Conservation (phyloP, 1,139 yeast genomes). For the Candida anutae region DNA sequence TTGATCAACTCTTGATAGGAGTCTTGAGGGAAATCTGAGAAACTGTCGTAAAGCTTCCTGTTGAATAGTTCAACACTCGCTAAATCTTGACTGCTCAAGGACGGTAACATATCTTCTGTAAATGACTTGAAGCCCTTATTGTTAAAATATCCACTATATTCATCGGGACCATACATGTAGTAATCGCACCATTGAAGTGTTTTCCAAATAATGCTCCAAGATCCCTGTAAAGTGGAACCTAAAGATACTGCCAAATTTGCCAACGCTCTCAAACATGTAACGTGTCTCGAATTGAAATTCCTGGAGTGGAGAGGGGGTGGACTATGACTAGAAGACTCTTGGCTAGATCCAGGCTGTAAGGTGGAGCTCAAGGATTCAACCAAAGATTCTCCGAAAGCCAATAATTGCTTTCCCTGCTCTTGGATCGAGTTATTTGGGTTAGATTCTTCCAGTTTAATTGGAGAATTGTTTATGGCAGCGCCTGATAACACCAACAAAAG, state of each 20-base stretch:
- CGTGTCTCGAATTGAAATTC: constrained; percentile 52
- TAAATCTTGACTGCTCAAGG: constrained; percentile 36
- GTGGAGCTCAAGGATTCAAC: constrained; percentile 51
- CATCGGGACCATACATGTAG: constrained; percentile 56
- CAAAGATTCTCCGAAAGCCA: constrained; percentile 52
- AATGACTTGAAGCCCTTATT: constrained; percentile 12
- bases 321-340: constrained; percentile 1
- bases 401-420: constrained; percentile 26
- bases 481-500: constrained; percentile 51
- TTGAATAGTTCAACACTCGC: constrained; percentile 47
- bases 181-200: constrained; percentile 73
- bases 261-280: constrained; percentile 72
- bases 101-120: constrained; percentile 16
- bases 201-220: constrained; percentile 65
- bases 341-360: constrained; percentile 2
- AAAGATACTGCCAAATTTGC: constrained; percentile 69
- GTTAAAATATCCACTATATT: constrained; percentile 18
- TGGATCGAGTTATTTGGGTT: constrained; percentile 7
- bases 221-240: constrained; percentile 58
- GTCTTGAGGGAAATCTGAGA: constrained; percentile 42
- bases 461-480: constrained; percentile 39
- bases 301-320: constrained; percentile 18
- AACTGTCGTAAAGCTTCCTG: constrained; percentile 54
- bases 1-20: constrained; percentile 42
- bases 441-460: constrained; percentile 7